Conservation (phyloP, 805 yeast species). For the Torulaspora delbrueckii region DNA sequence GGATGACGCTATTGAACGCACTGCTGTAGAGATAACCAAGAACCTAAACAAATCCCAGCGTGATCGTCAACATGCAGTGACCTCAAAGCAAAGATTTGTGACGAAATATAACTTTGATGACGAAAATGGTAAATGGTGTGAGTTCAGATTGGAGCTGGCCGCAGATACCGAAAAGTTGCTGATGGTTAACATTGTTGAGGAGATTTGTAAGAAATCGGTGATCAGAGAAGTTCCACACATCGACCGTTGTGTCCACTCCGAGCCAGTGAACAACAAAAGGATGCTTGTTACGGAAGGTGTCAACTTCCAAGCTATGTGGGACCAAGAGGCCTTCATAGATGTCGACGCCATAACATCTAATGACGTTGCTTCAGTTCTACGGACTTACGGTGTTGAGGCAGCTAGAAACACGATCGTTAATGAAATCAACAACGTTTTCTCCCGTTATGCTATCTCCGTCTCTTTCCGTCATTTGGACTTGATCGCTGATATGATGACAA, state of each 20-base stretch:
- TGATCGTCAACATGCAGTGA: slow-evolving; percentile 80
- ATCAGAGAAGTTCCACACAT: slow-evolving; percentile 88
- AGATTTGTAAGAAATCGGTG: slow-evolving; percentile 80
- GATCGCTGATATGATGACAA: slow-evolving; percentile 98
- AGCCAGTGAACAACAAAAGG: slow-evolving; percentile 64
- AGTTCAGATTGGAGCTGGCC: slow-evolving; percentile 74
- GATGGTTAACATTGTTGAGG: slow-evolving; percentile 96
- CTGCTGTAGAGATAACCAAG: slow-evolving; percentile 24
- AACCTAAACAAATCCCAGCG: slow-evolving; percentile 57
- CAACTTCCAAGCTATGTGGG: slow-evolving; percentile 97
- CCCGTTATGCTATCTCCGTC: slow-evolving; percentile 91
- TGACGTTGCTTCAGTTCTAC: slow-evolving; percentile 86
- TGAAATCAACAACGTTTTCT: slow-evolving; percentile 93
- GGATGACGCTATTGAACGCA: slow-evolving; percentile 23
- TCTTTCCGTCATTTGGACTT: slow-evolving; percentile 91
- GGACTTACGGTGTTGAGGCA: slow-evolving; percentile 96
- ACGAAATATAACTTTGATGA: slow-evolving; percentile 88
- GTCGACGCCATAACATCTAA: slow-evolving; percentile 87
- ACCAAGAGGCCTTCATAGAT: slow-evolving; percentile 85
- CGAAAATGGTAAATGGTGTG: slow-evolving; percentile 84
- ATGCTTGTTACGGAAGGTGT: slow-evolving; percentile 95
- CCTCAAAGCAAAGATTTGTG: slow-evolving; percentile 66
- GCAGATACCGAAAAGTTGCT: slow-evolving; percentile 86
- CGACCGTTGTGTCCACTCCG: slow-evolving; percentile 89
- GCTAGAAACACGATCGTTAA: slow-evolving; percentile 96